phyloP scores from a whole-genome alignment of 2,329 filamentous ascomycete genomes.

The Calonectria montana region DNA sequence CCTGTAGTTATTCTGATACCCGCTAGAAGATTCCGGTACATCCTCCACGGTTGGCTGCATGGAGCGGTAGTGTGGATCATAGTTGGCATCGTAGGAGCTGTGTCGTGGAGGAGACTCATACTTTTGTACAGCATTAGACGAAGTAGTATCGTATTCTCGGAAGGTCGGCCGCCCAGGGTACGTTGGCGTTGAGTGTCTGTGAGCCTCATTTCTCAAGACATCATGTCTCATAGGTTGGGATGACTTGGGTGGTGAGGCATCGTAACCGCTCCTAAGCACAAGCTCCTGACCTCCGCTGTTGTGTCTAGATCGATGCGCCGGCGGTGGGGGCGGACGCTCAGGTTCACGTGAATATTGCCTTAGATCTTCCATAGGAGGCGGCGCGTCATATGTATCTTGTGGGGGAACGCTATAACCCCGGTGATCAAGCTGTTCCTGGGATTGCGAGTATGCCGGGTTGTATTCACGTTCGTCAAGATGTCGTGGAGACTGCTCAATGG shows the following conservation, averaged over 20 bases:
- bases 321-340: conserved; percentile 66
- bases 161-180: conserved; percentile 68
- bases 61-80: conserved; percentile 59
- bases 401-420: conserved; percentile 49
- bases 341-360: conserved; percentile 53
- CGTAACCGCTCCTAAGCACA: conserved; percentile 53
- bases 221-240: conserved; percentile 66
- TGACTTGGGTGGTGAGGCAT: conserved; percentile 55
- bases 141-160: conserved; percentile 61
- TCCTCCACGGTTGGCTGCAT: conserved; percentile 75
- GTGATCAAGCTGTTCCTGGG: conserved; percentile 51
- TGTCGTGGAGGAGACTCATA: conserved; percentile 57
- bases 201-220: conserved; percentile 67
- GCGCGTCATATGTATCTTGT: conserved; percentile 47
- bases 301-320: conserved; percentile 63
- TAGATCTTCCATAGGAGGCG: conserved; percentile 43
- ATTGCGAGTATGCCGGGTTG: conserved; percentile 44
- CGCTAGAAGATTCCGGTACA: conserved; percentile 64
- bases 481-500: background rate
- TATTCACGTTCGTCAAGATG: conserved; percentile 30
- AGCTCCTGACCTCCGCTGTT: conserved; percentile 58
- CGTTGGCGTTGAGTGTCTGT: conserved; percentile 61
- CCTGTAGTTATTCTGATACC: conserved; percentile 40
- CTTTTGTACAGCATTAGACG: conserved; percentile 46
- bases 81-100: conserved; percentile 62